Conservation (phyloP, 1,284 basidiomycete genomes). For the Schizophyllum commune region DNA sequence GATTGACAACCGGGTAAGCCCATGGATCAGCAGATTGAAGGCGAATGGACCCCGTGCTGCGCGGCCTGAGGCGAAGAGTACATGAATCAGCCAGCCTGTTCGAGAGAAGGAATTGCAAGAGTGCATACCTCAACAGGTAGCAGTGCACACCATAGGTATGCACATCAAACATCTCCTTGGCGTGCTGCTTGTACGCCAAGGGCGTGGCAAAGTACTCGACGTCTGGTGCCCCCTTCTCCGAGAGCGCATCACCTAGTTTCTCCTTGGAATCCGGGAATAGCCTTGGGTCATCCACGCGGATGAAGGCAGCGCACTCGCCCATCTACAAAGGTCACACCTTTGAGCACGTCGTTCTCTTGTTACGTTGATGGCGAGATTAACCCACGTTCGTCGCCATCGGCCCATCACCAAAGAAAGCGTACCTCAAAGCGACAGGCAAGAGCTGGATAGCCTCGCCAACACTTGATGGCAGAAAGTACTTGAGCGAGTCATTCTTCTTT, state of each 20-base stretch:
- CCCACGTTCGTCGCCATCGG: constrained; percentile 51
- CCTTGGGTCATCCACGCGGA: constrained; percentile 44
- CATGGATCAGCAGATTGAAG: constrained; percentile 32
- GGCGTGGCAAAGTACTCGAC: constrained; percentile 51
- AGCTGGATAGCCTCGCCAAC: constrained; percentile 27
- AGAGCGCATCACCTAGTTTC: constrained; percentile 42
- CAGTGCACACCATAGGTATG: constrained; percentile 33
- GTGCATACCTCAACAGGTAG: constrained; percentile 26
- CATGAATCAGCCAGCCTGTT: background rate
- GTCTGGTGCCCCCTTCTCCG: constrained; percentile 49
- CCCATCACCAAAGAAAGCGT: constrained; percentile 35
- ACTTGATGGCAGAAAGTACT: constrained; percentile 30
- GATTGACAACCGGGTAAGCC: constrained; percentile 32
- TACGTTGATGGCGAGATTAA: too few relatives aligned
- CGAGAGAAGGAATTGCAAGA: constrained; percentile 7
- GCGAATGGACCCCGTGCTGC: constrained; percentile 29
- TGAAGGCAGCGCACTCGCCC: constrained; percentile 51
- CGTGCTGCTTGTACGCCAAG: constrained; percentile 32
- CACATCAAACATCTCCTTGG: constrained; percentile 21
- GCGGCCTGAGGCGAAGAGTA: constrained; percentile 20
- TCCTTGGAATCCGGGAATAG: constrained; percentile 39
- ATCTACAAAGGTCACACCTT: background rate
- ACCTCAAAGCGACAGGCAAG: constrained; percentile 30
- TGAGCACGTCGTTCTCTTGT: constrained; percentile 13
- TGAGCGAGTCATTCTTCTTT: constrained; percentile 34